phyloP scores from a whole-genome alignment of 2,329 filamentous ascomycete species.

The Aspergillus sp. region DNA sequence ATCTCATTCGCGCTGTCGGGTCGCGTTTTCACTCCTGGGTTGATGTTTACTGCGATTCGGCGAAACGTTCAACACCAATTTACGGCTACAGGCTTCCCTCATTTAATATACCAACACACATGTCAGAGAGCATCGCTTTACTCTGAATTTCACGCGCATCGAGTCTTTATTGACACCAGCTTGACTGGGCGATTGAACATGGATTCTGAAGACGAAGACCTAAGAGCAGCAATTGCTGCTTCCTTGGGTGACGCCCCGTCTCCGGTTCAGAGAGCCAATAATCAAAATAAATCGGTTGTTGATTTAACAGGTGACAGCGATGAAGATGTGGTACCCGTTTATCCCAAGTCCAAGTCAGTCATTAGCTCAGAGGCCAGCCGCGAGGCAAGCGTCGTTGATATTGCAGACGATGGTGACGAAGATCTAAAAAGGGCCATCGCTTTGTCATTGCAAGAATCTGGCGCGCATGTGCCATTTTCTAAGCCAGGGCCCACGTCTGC shows the following conservation, averaged over 20 bases:
- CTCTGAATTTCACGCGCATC: too few species aligned
- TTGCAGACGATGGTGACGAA: conserved; percentile 28
- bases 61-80: background rate
- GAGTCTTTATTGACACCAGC: background rate
- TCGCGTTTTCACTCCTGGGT: background rate
- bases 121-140: background rate
- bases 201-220: conserved; percentile 16
- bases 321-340: background rate
- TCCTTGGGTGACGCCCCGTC: conserved; percentile 21
- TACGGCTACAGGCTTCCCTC: background rate
- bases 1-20: background rate
- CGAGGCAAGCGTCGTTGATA: conserved; percentile 7
- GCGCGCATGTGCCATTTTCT: conserved; percentile 6
- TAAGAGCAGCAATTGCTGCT: conserved; percentile 20
- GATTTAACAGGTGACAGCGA: conserved; percentile 30
- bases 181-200: background rate
- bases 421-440: conserved; percentile 37
- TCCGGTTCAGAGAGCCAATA: background rate
- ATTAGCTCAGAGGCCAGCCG: background rate
- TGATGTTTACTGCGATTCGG: background rate
- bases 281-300: conserved; percentile 21
- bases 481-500: background rate
- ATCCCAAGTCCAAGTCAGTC: conserved; percentile 3
- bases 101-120: background rate
- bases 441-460: conserved; percentile 31